phyloP scores from a whole-genome alignment of 331 rosid genomes.

The Quercus lobata region DNA sequence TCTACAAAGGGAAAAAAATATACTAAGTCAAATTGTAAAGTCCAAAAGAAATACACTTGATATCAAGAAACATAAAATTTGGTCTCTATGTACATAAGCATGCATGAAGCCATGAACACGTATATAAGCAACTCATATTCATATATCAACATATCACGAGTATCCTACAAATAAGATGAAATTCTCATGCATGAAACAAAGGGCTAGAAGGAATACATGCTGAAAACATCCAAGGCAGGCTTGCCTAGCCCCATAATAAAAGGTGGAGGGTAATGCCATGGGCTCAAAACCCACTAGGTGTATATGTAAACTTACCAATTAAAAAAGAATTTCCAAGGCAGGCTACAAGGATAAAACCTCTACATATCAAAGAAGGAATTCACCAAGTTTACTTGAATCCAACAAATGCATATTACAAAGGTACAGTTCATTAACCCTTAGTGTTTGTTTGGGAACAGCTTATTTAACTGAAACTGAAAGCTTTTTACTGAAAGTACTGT shows the following conservation, averaged over 20 bases:
- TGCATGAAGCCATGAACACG: background rate
- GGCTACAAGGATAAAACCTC: background rate
- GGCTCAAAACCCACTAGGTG: too few species aligned
- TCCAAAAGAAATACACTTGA: background rate
- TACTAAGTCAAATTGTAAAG: background rate
- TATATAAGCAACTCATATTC: background rate
- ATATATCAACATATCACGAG: background rate
- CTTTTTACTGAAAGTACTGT: too few species aligned
- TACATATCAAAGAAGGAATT: background rate
- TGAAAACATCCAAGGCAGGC: background rate
- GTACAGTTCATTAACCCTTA: too few species aligned
- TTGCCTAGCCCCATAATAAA: background rate
- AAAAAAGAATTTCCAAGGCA: too few species aligned
- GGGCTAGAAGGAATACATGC: background rate
- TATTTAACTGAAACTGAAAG: too few species aligned
- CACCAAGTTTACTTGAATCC: background rate
- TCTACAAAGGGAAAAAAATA: slow-evolving; percentile 44
- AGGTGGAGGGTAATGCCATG: too few species aligned
- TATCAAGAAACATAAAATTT: background rate
- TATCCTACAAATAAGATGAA: background rate
- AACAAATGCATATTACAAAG: background rate
- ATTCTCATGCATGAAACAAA: background rate
- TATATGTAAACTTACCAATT: too few species aligned
- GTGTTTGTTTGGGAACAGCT: too few species aligned
- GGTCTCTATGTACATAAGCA: background rate